A percentile compares a stretch with the other conserved stretches of the same genome.
phyloP scores from a whole-genome alignment of 768 basidiomycete species.

The Xanthoconium purpureum region DNA sequence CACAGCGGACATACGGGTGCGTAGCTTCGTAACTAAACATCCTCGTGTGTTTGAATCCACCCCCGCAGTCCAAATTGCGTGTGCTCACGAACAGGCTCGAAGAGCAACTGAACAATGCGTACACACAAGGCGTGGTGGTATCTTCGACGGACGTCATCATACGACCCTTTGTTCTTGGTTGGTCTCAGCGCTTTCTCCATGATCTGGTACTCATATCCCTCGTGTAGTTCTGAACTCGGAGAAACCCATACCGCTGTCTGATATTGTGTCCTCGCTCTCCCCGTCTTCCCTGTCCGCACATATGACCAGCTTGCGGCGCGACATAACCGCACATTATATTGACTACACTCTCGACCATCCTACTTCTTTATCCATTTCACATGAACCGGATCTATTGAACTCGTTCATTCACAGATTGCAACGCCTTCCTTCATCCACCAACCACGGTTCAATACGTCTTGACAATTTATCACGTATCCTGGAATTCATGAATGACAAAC shows the following conservation, averaged over 20 bases:
- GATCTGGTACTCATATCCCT: conserved; percentile 1
- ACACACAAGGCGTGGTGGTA: conserved; percentile 53
- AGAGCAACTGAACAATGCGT: conserved; percentile 72
- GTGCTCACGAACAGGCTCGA: conserved; percentile 57
- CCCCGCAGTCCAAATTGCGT: conserved; percentile 50
- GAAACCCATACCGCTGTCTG: conserved; percentile 47
- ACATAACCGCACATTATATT: conserved; percentile 57
- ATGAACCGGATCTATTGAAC: conserved; percentile 33
- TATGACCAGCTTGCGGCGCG: conserved; percentile 61
- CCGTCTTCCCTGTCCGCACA: conserved; percentile 50
- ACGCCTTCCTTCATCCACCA: conserved; percentile 41
- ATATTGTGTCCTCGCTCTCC: conserved; percentile 59
- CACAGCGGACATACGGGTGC: conserved; percentile 56
- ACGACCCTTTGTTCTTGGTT: conserved; percentile 48
- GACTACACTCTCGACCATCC: conserved; percentile 57
- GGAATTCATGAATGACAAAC: conserved; percentile 56
- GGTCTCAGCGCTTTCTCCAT: conserved; percentile 32
- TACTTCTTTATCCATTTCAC: conserved; percentile 38
- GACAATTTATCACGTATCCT: conserved; percentile 55
- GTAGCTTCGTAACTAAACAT: conserved; percentile 14
- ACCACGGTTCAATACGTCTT: conserved; percentile 40
- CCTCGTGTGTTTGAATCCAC: neutral
- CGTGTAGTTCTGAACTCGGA: conserved; percentile 55
- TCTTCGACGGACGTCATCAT: conserved; percentile 50
- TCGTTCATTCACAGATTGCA: conserved; percentile 46